These are phyloP conservation scores for Pholiota molesta DNA, from an alignment of 768 basidiomycete species.

Conservation along the genomic window DNA sequence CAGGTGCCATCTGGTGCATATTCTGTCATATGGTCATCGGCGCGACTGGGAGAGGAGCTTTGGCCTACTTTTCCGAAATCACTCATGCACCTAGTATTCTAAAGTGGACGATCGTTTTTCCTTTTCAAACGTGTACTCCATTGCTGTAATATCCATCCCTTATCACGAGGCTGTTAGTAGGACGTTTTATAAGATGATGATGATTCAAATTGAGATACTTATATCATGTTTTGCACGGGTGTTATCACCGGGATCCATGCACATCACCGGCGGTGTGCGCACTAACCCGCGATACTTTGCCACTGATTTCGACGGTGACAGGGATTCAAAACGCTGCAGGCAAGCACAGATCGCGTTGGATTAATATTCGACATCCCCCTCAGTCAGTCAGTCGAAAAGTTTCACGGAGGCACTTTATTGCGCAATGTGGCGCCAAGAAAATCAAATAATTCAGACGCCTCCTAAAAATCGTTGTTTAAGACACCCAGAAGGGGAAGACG, in stretches of 20 bases:
- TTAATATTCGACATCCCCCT: not conserved
- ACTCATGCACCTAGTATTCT: not conserved
- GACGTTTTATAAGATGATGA: constrained; percentile 1
- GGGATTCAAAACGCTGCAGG: no score
- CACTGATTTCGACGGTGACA: not conserved
- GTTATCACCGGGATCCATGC: not conserved
- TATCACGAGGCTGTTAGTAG: constrained; percentile 4
- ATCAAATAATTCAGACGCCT: constrained; percentile 8
- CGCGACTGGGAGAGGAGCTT: constrained; percentile 1
- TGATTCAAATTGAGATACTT: constrained; percentile 1
- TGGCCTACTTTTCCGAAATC: constrained; percentile 5
- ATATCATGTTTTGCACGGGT: not conserved
- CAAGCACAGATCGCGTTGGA: not conserved
- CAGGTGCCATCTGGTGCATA: constrained; percentile 16
- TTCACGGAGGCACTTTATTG: not conserved
- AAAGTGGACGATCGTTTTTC: constrained; percentile 6
- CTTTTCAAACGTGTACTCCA: constrained; percentile 8
- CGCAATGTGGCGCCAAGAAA: constrained; percentile 8
- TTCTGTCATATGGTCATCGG: constrained; percentile 15
- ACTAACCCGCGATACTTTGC: not conserved
- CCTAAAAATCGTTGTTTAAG: constrained; percentile 1
- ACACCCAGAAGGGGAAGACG: constrained; percentile 2
- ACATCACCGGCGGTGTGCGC: not conserved
- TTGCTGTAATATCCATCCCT: constrained; percentile 9
- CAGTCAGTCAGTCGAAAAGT: not conserved